Percentiles rank a stretch among this genome's conserved stretches.
Evolutionary conservation across 495 filamentous ascomycete genomes (phyloP).

Genomic region (Aspergillus cristatus): DNA sequence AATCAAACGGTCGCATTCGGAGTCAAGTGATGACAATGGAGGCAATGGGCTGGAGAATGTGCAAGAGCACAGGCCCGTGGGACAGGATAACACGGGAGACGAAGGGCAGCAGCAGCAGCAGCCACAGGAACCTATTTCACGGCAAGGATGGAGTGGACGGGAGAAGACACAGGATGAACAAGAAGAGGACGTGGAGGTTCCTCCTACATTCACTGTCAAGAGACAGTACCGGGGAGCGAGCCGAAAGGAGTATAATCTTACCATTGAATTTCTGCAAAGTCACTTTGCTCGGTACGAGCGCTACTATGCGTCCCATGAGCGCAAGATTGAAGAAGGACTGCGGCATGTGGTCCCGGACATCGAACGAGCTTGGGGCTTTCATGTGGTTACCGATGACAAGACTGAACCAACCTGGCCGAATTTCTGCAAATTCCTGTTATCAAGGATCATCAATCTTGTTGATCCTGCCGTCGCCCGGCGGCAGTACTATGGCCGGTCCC

Average conservation of each 20-base stretch:
- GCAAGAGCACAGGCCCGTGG: background rate
- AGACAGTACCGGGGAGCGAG: too few relatives aligned
- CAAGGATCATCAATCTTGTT: background rate
- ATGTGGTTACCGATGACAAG: background rate
- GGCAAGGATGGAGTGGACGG: too few relatives aligned
- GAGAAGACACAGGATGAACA: too few relatives aligned
- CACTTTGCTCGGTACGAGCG: too few relatives aligned
- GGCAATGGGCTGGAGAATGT: background rate
- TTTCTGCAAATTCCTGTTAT: constrained; percentile 1
- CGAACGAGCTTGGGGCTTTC: background rate
- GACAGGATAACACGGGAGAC: background rate
- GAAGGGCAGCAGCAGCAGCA: too few relatives aligned
- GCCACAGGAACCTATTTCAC: too few relatives aligned
- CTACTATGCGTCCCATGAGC: too few relatives aligned
- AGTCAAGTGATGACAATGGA: too few relatives aligned
- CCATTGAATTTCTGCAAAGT: too few relatives aligned
- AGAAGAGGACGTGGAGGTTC: too few relatives aligned
- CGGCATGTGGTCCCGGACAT: background rate
- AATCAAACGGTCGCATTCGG: constrained; percentile 5
- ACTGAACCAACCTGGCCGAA: background rate
- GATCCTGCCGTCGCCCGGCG: constrained; percentile 1
- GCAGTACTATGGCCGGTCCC: background rate
- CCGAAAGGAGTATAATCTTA: too few relatives aligned
- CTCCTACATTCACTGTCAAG: too few relatives aligned
- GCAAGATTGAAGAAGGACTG: background rate